Evolutionary conservation across 768 basidiomycete species (phyloP).

Genomic region (Inosperma sp.): DNA sequence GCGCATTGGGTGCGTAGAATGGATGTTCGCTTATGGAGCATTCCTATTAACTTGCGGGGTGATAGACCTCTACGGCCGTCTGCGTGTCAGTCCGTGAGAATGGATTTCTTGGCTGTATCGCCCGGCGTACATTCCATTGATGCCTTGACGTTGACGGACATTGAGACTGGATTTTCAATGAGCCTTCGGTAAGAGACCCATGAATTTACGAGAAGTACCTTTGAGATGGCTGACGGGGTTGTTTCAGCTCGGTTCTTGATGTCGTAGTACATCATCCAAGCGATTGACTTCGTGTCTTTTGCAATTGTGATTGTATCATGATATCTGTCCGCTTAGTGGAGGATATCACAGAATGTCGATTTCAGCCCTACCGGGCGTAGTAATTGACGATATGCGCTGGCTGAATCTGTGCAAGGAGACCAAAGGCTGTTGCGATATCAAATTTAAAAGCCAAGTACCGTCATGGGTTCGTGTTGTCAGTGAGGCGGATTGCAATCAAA

Average conservation of each 20-base stretch:
- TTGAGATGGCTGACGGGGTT: slow-evolving; percentile 9
- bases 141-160: slow-evolving; percentile 65
- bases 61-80: slow-evolving; percentile 70
- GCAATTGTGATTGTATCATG: too few relatives aligned
- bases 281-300: slow-evolving; percentile 19
- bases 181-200: slow-evolving; percentile 62
- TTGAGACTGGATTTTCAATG: slow-evolving; percentile 66
- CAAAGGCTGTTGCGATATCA: too few relatives aligned
- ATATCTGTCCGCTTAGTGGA: too few relatives aligned
- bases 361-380: too few relatives aligned
- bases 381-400: too few relatives aligned
- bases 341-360: too few relatives aligned
- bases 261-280: slow-evolving; percentile 63
- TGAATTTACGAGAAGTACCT: not conserved
- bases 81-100: slow-evolving; percentile 80
- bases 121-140: slow-evolving; percentile 79
- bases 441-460: too few relatives aligned
- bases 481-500: too few relatives aligned
- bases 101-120: slow-evolving; percentile 77
- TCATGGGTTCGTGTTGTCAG: too few relatives aligned
- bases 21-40: not conserved
- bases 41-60: not conserved
- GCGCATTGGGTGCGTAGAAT: slow-evolving; percentile 63
- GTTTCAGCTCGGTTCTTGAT: slow-evolving; percentile 64
- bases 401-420: too few relatives aligned